Percentiles rank a stretch among this genome's conserved stretches.
Evolutionary conservation across 257 asterid genomes (phyloP).

Genomic region (Capsicum baccatum): DNA sequence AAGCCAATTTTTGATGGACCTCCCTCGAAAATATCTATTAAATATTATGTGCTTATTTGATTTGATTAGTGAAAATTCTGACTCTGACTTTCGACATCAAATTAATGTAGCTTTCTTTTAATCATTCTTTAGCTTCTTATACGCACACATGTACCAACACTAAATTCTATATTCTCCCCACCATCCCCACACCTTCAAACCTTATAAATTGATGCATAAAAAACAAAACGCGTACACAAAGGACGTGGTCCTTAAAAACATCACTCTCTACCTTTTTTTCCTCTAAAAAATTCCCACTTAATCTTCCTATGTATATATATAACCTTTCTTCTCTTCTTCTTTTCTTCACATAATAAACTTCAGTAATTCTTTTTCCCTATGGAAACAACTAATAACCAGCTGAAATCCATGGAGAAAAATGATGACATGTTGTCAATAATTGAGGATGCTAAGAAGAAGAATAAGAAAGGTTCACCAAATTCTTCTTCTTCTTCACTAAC

Average conservation of each 20-base stretch:
- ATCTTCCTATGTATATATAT: background rate
- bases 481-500: slow-evolving; percentile 12
- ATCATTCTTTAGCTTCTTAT: too few relatives aligned
- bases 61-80: too few relatives aligned
- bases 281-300: slow-evolving; percentile 56
- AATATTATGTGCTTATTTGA: too few relatives aligned
- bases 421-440: slow-evolving; percentile 30
- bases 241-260: slow-evolving; percentile 67
- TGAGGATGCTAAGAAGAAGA: slow-evolving; percentile 55
- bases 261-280: slow-evolving; percentile 47
- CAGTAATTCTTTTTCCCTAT: background rate
- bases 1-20: too few relatives aligned
- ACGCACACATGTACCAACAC: background rate
- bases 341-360: slow-evolving; percentile 3
- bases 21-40: too few relatives aligned
- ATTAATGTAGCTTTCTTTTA: too few relatives aligned
- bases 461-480: slow-evolving; percentile 38
- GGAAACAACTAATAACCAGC: slow-evolving; percentile 4
- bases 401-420: slow-evolving; percentile 36
- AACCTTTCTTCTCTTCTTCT: slow-evolving; percentile 27
- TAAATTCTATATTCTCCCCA: background rate
- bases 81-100: too few relatives aligned
- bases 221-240: slow-evolving; percentile 23
- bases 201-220: slow-evolving; percentile 21
- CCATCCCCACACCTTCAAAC: background rate